Evolutionary conservation across 163 green algal genomes (phyloP), one percentile per base, ranked within the genome.

Genomic region (Scenedesmus sp.): DNA sequence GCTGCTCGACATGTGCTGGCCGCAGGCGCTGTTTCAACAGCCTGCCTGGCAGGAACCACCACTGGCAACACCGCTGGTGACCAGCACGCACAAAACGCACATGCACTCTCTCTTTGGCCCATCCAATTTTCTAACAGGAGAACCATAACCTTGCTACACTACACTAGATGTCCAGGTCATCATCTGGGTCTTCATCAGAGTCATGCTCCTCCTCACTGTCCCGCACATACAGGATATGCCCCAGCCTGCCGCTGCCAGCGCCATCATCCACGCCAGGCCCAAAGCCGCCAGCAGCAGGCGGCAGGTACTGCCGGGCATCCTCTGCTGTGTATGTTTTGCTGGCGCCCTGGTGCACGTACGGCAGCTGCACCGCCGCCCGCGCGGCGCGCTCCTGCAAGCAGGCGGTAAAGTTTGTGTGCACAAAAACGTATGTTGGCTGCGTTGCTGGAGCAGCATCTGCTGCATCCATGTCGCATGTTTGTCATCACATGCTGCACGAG

Each of bases 151-250:
- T 46, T 46, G 34, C 34, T 13, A 77, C 18, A 8, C 67, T 52
- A 9, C 18, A 59, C 96, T 82, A 98, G 2, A 98, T 94, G 93
- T 98, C 96, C 74, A 98, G 84, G 34, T 98, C 96, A 89, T 98
- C 96, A 79, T 98, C 96, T 2, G 96, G 96, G 83, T 98, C 96
- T 91, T 98, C 96, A 89, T 98, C 96, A 6, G 92, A 96, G 90
- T 98, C 96, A n/a, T 95, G 86, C 90, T 97, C 96, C 10, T 92
- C 94, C 57, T 96, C 96, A 34, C 93, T 96, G 88, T 98, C 96
- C 0, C 96, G 91, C 46, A 97, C 93, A 56, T 98, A 98, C 88
- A 98, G 70, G 76, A 98, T 97, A 86, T 96, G 96, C 3, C 96
- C 96, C 59, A 97, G 91, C 82, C 57, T 62, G 10, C 62, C 88